Percentiles rank a stretch among this genome's conserved stretches.
These are phyloP conservation scores for Akanthomyces muscarius DNA, from an alignment of 2,329 filamentous ascomycete genomes.

Conservation along the genomic window DNA sequence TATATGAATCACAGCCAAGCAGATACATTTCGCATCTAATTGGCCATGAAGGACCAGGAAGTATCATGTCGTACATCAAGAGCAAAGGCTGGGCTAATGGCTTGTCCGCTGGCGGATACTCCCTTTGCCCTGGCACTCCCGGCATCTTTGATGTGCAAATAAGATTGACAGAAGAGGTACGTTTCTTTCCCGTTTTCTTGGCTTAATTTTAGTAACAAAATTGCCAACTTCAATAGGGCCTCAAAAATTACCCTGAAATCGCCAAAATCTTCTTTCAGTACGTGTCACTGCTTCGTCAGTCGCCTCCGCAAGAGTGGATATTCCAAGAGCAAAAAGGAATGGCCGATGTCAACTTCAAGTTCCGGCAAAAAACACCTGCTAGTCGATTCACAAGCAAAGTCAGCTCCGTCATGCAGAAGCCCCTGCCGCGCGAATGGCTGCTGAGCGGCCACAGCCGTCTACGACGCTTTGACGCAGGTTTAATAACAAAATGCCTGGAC, in stretches of 20 bases:
- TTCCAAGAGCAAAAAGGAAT: slow-evolving; percentile 88
- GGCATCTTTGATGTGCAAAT: slow-evolving; percentile 77
- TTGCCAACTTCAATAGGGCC: slow-evolving; percentile 41
- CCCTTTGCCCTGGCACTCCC: slow-evolving; percentile 71
- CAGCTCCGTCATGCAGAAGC: slow-evolving; percentile 87
- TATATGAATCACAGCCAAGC: slow-evolving; percentile 77
- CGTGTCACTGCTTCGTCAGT: slow-evolving; percentile 76
- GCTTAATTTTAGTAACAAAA: background rate
- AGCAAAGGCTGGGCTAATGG: slow-evolving; percentile 85
- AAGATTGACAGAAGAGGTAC: slow-evolving; percentile 74
- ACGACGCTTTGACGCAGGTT: slow-evolving; percentile 73
- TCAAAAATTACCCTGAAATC: slow-evolving; percentile 78
- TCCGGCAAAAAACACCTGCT: slow-evolving; percentile 86
- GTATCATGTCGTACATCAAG: slow-evolving; percentile 86
- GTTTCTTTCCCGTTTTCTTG: slow-evolving; percentile 17
- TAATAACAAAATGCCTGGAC: slow-evolving; percentile 69
- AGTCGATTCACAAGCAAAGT: slow-evolving; percentile 84
- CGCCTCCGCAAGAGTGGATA: slow-evolving; percentile 84
- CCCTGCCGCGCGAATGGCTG: slow-evolving; percentile 79
- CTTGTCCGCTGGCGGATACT: slow-evolving; percentile 70
- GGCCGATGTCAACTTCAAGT: slow-evolving; percentile 91
- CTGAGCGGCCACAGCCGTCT: slow-evolving; percentile 75
- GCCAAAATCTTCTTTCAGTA: slow-evolving; percentile 87
- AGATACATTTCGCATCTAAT: slow-evolving; percentile 86
- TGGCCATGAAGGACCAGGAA: slow-evolving; percentile 88